A percentile compares a stretch with the other conserved stretches of the same genome.
Evolutionary conservation across 2,329 filamentous ascomycete genomes (phyloP).

Genomic region (Furcasterigmium sp.): DNA sequence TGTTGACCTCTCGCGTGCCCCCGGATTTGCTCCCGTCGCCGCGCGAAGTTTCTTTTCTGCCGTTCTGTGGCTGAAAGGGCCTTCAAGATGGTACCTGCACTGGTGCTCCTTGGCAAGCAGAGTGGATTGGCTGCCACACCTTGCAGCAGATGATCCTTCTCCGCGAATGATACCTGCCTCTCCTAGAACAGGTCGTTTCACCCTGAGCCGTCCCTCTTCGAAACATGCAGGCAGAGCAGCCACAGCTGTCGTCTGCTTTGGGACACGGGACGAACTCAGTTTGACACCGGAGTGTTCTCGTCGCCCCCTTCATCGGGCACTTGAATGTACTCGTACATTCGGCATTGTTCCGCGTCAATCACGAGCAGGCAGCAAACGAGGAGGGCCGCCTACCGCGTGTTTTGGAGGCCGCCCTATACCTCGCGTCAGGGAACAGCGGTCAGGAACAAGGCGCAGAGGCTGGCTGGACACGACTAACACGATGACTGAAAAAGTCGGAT

Average conservation of each 20-base stretch:
- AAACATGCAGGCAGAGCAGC: background rate
- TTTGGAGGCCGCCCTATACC: background rate
- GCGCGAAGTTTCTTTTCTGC: background rate
- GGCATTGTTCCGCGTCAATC: no score
- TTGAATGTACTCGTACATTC: background rate
- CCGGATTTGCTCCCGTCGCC: background rate
- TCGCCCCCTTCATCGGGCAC: background rate
- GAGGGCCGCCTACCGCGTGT: no score
- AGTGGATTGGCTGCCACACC: no score
- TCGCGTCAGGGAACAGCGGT: no score
- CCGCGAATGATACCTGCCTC: background rate
- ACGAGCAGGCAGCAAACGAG: no score
- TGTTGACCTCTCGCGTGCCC: no score
- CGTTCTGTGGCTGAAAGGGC: background rate
- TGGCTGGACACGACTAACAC: background rate
- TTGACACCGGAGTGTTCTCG: no score
- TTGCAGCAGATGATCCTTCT: background rate
- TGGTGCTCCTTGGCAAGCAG: background rate
- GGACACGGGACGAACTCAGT: background rate
- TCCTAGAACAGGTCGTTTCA: constrained; percentile 1
- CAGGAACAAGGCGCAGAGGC: no score
- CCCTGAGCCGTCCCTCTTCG: background rate
- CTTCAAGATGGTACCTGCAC: background rate
- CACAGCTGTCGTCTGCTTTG: no score
- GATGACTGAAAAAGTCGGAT: background rate